Conservation (phyloP, 805 yeast genomes). For the Wickerhamiella musiphila region DNA sequence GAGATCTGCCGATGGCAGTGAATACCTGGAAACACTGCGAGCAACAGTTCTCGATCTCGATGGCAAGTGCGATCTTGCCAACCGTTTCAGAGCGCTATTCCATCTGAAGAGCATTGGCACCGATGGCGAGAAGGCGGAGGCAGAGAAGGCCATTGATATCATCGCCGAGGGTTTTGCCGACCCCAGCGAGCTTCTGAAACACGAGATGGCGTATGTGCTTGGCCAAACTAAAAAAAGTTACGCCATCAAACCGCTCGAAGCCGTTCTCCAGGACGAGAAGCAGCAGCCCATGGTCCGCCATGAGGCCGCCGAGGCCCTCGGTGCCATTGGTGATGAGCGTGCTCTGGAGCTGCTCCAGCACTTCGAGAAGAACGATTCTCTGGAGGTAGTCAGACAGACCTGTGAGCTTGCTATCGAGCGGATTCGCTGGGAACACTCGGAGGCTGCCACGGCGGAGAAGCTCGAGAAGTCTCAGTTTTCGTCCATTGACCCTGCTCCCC, state of each 20-base stretch:
- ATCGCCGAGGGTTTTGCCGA: conserved; percentile 77
- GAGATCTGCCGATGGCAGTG: conserved; percentile 16
- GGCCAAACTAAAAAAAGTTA: conserved; percentile 83
- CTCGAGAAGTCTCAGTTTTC: conserved; percentile 63
- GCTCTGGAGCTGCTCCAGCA: conserved; percentile 50
- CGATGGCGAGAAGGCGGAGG: conserved; percentile 58
- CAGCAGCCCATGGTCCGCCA: conserved; percentile 93
- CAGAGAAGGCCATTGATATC: conserved; percentile 80
- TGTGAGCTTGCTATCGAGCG: conserved; percentile 94
- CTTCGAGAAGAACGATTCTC: conserved; percentile 55
- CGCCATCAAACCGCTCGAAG: conserved; percentile 61
- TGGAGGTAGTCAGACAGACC: conserved; percentile 83
- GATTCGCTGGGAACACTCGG: conserved; percentile 80
- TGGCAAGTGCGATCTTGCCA: conserved; percentile 62
- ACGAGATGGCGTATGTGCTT: conserved; percentile 91
- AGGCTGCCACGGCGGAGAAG: conserved; percentile 42
- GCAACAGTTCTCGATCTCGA: conserved; percentile 17
- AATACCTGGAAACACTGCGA: conserved; percentile 13
- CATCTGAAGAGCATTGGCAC: conserved; percentile 75
- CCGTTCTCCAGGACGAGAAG: conserved; percentile 41
- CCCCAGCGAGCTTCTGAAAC: conserved; percentile 78
- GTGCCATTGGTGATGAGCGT: conserved; percentile 75
- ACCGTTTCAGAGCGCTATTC: conserved; percentile 86
- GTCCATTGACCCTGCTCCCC: conserved; percentile 97
- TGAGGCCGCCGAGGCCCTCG: conserved; percentile 98